phyloP scores from a whole-genome alignment of 176 grass and related monocot species.

The Miscanthus lutarioriparius region DNA sequence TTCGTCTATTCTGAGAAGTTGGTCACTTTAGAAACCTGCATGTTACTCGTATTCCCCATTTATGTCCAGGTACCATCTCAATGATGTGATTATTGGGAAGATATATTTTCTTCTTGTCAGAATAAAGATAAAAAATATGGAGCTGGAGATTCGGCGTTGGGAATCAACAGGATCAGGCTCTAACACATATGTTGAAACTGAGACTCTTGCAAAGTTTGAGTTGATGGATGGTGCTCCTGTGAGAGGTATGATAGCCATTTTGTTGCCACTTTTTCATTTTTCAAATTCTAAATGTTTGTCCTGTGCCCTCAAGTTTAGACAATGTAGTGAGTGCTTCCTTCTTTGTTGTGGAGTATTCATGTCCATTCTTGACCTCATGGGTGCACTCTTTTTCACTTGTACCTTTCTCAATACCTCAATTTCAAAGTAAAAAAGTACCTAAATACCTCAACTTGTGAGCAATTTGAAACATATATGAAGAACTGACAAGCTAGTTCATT shows the following conservation, averaged over 20 bases:
- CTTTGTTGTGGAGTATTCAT: neutral
- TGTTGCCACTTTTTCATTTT: neutral
- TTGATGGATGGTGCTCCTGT: constrained; percentile 99
- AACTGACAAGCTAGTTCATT: neutral
- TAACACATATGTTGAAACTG: constrained; percentile 98
- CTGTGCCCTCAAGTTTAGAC: neutral
- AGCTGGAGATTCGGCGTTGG: constrained; percentile 75
- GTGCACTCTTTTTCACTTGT: neutral
- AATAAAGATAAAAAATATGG: constrained; percentile 99
- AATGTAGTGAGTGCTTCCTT: neutral
- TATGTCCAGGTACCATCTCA: constrained; percentile 79
- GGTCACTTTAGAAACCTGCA: neutral
- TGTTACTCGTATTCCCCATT: neutral
- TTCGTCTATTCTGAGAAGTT: neutral
- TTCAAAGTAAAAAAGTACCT: constrained; percentile 6
- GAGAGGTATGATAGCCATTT: constrained; percentile 53
- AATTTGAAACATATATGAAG: neutral
- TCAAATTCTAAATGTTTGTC: neutral
- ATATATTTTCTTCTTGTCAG: constrained; percentile 99
- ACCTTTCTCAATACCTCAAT: neutral
- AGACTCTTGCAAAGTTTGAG: constrained; percentile 99
- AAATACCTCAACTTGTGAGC: neutral
- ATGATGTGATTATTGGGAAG: constrained; percentile 90
- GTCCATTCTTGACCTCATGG: neutral
- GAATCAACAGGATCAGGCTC: constrained; percentile 97